Conservation (phyloP, 2,329 filamentous ascomycete genomes). For the Arthrobotrys megalospora region DNA sequence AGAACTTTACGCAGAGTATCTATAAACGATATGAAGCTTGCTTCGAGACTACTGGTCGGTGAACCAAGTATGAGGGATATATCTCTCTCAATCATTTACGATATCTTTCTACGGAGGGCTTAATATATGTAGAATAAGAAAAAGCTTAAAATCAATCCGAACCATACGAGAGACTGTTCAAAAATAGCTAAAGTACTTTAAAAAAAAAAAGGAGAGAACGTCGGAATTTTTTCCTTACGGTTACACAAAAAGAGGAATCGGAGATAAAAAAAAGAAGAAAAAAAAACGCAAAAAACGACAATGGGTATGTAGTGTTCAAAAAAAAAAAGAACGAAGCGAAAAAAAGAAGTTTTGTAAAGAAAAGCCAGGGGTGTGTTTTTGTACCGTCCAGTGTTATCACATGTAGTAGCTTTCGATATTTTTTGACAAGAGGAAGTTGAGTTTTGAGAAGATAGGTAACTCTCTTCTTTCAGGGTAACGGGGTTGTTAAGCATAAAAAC, state of each 20-base stretch:
- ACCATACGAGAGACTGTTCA: neutral
- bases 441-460: neutral
- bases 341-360: constrained; percentile 15
- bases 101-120: too few species aligned
- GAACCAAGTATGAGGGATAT: neutral
- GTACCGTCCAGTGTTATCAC: constrained; percentile 23
- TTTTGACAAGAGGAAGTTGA: neutral
- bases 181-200: neutral
- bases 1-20: too few species aligned
- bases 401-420: constrained; percentile 5
- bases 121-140: too few species aligned
- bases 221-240: constrained; percentile 16
- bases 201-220: constrained; percentile 11
- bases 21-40: neutral
- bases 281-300: constrained; percentile 12
- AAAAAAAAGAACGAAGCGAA: constrained; percentile 1
- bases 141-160: neutral
- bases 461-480: neutral
- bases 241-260: constrained; percentile 13
- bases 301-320: constrained; percentile 16
- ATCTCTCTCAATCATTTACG: too few species aligned
- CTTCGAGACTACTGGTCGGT: neutral
- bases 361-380: constrained; percentile 1
- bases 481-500: neutral
- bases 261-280: neutral